Evolutionary conservation across 495 filamentous ascomycete species (phyloP).

Genomic region (Penicillium daleae): DNA sequence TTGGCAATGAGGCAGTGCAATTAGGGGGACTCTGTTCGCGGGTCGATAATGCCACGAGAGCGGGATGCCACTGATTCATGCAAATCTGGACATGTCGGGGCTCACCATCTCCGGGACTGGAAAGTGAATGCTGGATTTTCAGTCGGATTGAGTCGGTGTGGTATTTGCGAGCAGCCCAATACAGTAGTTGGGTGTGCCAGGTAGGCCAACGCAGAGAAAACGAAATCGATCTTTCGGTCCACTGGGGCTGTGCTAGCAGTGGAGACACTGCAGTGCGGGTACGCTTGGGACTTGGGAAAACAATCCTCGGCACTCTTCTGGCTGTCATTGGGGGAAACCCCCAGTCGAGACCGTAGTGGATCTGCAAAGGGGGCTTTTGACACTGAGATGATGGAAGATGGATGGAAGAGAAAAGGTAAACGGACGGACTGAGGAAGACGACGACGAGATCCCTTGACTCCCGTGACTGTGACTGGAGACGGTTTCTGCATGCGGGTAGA

Average conservation of each 20-base stretch:
- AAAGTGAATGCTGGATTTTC: not conserved
- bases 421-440: not conserved
- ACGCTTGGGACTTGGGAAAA: constrained; percentile 2
- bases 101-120: too few relatives aligned
- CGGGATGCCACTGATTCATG: too few relatives aligned
- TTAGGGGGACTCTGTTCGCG: not conserved
- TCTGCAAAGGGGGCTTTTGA: constrained; percentile 15
- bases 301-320: constrained; percentile 11
- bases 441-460: not conserved
- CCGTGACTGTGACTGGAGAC: not conserved
- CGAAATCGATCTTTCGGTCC: not conserved
- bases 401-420: not conserved
- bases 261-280: constrained; percentile 14
- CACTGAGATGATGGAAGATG: not conserved
- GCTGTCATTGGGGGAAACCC: not conserved
- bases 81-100: too few relatives aligned
- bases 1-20: constrained; percentile 33
- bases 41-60: not conserved
- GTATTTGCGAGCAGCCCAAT: not conserved
- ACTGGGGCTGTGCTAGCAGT: constrained; percentile 26
- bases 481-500: not conserved
- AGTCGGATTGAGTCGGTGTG: not conserved
- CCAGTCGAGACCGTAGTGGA: constrained; percentile 23
- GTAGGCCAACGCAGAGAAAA: not conserved
- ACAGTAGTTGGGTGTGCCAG: too few relatives aligned